Conservation (phyloP, 176 grass and related monocot genomes). For the Lolium multiflorum region DNA sequence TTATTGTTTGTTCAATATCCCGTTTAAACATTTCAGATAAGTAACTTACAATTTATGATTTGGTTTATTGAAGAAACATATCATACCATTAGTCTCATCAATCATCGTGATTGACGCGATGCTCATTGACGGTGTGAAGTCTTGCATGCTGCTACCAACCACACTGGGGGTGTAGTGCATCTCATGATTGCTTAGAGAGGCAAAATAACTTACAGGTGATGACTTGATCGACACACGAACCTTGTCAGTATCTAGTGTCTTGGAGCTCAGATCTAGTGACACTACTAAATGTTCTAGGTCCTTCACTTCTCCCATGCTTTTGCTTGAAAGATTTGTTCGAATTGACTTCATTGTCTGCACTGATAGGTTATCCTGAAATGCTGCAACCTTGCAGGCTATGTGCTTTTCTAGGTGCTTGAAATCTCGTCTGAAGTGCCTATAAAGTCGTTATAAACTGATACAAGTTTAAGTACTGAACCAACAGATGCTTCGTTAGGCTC, state of each 20-base stretch:
- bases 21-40: conserved; percentile 18
- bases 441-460: conserved; percentile 20
- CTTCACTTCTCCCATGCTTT: conserved; percentile 46
- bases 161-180: conserved; percentile 41
- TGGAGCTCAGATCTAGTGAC: conserved; percentile 43
- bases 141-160: conserved; percentile 38
- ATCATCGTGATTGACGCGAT: conserved; percentile 26
- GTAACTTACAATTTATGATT: neutral
- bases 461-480: conserved; percentile 3
- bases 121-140: conserved; percentile 33
- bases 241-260: conserved; percentile 38
- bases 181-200: conserved; percentile 44
- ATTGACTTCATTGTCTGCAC: conserved; percentile 49
- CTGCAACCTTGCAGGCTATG: conserved; percentile 71
- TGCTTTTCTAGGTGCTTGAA: conserved; percentile 69
- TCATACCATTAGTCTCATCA: conserved; percentile 51
- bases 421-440: conserved; percentile 70
- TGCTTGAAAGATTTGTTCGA: conserved; percentile 46
- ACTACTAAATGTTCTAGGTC: conserved; percentile 34
- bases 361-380: conserved; percentile 53
- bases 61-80: conserved; percentile 27
- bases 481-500: neutral
- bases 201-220: conserved; percentile 60
- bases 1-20: neutral
- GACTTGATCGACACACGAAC: conserved; percentile 29